phyloP scores from a whole-genome alignment of 139 green algal genomes.

The Chlamydomonas applanata region DNA sequence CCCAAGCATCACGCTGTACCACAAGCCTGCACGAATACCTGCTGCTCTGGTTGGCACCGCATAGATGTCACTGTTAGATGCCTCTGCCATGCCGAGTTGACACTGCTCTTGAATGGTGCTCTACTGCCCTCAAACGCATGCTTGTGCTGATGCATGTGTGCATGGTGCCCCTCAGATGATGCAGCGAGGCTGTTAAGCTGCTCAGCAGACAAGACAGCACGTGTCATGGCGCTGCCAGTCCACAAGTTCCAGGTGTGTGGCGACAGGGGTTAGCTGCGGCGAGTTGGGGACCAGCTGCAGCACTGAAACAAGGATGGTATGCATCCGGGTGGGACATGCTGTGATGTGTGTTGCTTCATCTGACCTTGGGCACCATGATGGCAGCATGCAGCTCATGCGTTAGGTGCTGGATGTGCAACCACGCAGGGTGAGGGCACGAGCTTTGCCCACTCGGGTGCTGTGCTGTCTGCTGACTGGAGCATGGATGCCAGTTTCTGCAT shows the following conservation, averaged over 20 bases:
- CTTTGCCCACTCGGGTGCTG: neutral
- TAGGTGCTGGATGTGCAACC: neutral
- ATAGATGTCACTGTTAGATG: neutral
- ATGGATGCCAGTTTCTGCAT: conserved; percentile 46
- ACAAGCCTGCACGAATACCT: neutral
- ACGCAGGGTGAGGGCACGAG: conserved; percentile 33
- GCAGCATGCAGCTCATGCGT: too few species aligned
- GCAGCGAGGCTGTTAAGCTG: conserved; percentile 49
- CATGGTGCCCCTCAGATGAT: conserved; percentile 36
- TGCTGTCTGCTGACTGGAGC: conserved; percentile 37
- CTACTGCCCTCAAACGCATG: too few species aligned
- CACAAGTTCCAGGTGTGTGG: conserved; percentile 38
- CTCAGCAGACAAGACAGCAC: conserved; percentile 45
- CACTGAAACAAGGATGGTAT: too few species aligned
- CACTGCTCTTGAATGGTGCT: too few species aligned
- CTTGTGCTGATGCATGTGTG: neutral
- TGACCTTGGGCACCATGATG: too few species aligned
- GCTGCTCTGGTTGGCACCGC: neutral
- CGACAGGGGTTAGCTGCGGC: too few species aligned
- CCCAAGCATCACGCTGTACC: too few species aligned
- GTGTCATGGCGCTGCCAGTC: conserved; percentile 47
- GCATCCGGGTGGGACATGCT: too few species aligned
- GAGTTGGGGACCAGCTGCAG: neutral
- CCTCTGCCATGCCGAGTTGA: neutral
- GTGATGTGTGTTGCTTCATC: too few species aligned